A percentile compares a stretch with the other conserved stretches of the same genome.
These are phyloP conservation scores for Murraya paniculata DNA, from an alignment of 345 rosid genomes.

Conservation along the genomic window DNA sequence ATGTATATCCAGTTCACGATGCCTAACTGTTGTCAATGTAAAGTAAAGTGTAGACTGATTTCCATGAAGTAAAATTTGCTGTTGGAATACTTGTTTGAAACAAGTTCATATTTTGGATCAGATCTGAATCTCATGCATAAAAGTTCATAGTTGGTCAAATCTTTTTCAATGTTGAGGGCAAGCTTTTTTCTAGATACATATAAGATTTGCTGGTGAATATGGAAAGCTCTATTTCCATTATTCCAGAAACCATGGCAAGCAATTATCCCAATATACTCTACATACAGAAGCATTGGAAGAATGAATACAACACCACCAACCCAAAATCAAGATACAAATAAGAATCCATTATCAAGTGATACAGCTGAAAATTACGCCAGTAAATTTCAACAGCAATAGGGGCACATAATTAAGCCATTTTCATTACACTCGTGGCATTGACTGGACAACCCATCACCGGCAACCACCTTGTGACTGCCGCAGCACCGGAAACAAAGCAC, in stretches of 20 bases:
- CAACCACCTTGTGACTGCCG: slow-evolving; percentile 57
- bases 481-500: slow-evolving; percentile 63
- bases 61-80: no score
- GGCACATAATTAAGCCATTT: slow-evolving; percentile 74
- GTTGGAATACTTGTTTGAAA: no score
- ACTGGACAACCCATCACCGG: slow-evolving; percentile 31
- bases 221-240: background rate
- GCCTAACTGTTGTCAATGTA: no score
- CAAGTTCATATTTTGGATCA: no score
- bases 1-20: no score
- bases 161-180: no score
- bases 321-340: slow-evolving; percentile 10
- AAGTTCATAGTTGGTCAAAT: no score
- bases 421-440: slow-evolving; percentile 72
- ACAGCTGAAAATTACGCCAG: background rate
- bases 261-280: background rate
- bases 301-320: background rate
- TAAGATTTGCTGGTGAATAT: background rate
- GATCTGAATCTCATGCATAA: no score
- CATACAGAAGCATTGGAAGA: background rate
- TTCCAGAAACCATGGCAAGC: background rate
- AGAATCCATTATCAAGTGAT: background rate
- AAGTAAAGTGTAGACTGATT: no score
- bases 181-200: no score
- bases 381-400: slow-evolving; percentile 42